phyloP scores from a whole-genome alignment of 2,329 filamentous ascomycete genomes.

The Penicillium frequentans region DNA sequence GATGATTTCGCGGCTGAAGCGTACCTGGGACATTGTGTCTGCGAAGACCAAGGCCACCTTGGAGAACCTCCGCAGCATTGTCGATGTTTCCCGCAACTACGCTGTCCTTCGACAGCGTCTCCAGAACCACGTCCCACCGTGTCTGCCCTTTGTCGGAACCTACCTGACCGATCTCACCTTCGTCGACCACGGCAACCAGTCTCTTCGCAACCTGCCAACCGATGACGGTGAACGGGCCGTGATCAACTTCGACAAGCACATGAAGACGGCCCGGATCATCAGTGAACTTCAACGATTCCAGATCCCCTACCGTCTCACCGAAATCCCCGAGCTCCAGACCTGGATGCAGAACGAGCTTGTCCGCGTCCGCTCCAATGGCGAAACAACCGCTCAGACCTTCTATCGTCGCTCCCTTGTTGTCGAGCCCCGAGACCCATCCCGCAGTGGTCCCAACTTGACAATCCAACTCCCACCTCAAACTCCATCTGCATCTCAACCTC shows the following conservation, averaged over 20 bases:
- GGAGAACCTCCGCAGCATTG: slow-evolving; percentile 75
- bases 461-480: neutral
- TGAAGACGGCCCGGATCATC: slow-evolving; percentile 91
- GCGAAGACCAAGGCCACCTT: slow-evolving; percentile 78
- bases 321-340: slow-evolving; percentile 84
- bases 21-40: slow-evolving; percentile 89
- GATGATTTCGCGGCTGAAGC: slow-evolving; percentile 81
- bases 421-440: slow-evolving; percentile 59
- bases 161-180: slow-evolving; percentile 96
- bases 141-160: slow-evolving; percentile 92
- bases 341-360: slow-evolving; percentile 85
- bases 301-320: slow-evolving; percentile 80
- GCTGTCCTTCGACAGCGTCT: slow-evolving; percentile 79
- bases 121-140: slow-evolving; percentile 83
- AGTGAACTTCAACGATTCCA: slow-evolving; percentile 95
- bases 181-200: slow-evolving; percentile 88
- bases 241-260: slow-evolving; percentile 98
- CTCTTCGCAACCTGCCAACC: slow-evolving; percentile 71
- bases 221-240: slow-evolving; percentile 70
- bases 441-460: slow-evolving; percentile 10
- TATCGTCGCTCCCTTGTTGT: slow-evolving; percentile 83
- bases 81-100: slow-evolving; percentile 90
- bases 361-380: slow-evolving; percentile 67
- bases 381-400: slow-evolving; percentile 64
- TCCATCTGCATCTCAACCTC: slow-evolving; percentile 23